Percentiles rank a stretch among this genome's conserved stretches.
phyloP scores from a whole-genome alignment of 768 basidiomycete genomes.

The Boletus reticulatus region DNA sequence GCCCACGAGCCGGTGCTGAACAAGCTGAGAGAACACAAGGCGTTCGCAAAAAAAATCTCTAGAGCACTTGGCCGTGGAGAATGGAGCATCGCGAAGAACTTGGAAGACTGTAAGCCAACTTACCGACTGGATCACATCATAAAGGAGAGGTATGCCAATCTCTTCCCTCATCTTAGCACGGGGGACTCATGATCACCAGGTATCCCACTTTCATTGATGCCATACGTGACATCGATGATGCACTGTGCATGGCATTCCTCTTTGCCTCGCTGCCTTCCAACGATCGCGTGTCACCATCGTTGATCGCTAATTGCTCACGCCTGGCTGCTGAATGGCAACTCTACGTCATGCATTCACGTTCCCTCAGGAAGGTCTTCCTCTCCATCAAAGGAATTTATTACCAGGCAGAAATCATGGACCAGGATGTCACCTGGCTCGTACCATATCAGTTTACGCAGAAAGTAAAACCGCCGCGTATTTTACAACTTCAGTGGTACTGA shows the following conservation, averaged over 20 bases:
- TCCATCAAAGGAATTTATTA: constrained; percentile 99
- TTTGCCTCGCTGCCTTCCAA: constrained; percentile 92
- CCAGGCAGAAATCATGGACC: constrained; percentile 92
- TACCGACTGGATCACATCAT: constrained; percentile 95
- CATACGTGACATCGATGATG: constrained; percentile 94
- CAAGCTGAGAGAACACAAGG: constrained; percentile 95
- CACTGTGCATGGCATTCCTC: constrained; percentile 90
- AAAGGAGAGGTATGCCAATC: constrained; percentile 78
- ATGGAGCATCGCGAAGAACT: constrained; percentile 91
- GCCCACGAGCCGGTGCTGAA: constrained; percentile 94
- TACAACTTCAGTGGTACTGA: constrained; percentile 2
- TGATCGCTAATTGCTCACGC: constrained; percentile 88
- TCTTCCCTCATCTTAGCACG: neutral
- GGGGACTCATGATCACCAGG: constrained; percentile 40
- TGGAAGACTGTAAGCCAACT: constrained; percentile 91
- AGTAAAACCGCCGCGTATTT: constrained; percentile 42
- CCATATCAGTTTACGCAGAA: constrained; percentile 97
- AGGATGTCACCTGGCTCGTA: constrained; percentile 92
- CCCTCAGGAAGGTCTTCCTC: constrained; percentile 88
- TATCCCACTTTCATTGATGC: constrained; percentile 98
- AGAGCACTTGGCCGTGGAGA: constrained; percentile 91
- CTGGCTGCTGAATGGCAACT: constrained; percentile 96
- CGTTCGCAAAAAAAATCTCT: constrained; percentile 95
- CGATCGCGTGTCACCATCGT: constrained; percentile 72
- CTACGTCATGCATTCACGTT: constrained; percentile 84